A percentile compares a stretch with the other conserved stretches of the same genome.
phyloP scores from a whole-genome alignment of 179 eudicot species.

The Pouteria campechiana region DNA sequence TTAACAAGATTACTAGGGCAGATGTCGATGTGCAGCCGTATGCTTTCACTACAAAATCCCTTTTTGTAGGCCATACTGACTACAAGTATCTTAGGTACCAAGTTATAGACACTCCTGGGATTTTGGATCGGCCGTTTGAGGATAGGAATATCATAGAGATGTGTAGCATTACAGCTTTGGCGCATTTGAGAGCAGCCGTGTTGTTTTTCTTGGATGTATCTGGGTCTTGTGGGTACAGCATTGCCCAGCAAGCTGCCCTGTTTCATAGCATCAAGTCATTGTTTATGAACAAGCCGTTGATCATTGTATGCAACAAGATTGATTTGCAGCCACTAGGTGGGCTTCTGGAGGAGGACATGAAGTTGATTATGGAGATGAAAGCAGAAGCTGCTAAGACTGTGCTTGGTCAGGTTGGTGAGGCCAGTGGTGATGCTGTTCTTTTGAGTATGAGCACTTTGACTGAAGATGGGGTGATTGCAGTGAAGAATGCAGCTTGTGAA shows the following conservation, averaged over 20 bases:
- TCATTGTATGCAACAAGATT: constrained; percentile 86
- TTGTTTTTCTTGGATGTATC: constrained; percentile 84
- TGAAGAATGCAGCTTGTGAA: constrained; percentile 91
- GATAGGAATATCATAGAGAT: constrained; percentile 92
- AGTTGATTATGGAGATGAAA: constrained; percentile 81
- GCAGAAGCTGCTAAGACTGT: constrained; percentile 82
- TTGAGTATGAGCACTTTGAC: constrained; percentile 84
- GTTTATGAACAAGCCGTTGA: constrained; percentile 88
- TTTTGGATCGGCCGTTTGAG: constrained; percentile 87
- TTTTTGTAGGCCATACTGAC: constrained; percentile 93
- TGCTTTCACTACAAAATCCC: constrained; percentile 91
- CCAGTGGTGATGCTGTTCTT: constrained; percentile 61
- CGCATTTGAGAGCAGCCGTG: constrained; percentile 85
- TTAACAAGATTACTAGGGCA: constrained; percentile 89
- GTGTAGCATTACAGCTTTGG: constrained; percentile 95
- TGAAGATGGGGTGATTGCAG: constrained; percentile 79
- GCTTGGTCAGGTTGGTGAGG: constrained; percentile 69
- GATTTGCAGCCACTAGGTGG: constrained; percentile 74
- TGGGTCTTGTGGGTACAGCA: constrained; percentile 90
- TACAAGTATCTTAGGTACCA: constrained; percentile 85
- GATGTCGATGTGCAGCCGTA: constrained; percentile 98
- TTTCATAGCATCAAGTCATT: constrained; percentile 88
- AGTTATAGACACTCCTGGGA: constrained; percentile 95
- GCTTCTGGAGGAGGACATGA: constrained; percentile 69
- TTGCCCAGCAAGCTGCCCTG: constrained; percentile 84